Percentiles rank a stretch among this genome's conserved stretches.
Conservation (phyloP, 768 basidiomycete genomes). For the Suillus lakei region DNA sequence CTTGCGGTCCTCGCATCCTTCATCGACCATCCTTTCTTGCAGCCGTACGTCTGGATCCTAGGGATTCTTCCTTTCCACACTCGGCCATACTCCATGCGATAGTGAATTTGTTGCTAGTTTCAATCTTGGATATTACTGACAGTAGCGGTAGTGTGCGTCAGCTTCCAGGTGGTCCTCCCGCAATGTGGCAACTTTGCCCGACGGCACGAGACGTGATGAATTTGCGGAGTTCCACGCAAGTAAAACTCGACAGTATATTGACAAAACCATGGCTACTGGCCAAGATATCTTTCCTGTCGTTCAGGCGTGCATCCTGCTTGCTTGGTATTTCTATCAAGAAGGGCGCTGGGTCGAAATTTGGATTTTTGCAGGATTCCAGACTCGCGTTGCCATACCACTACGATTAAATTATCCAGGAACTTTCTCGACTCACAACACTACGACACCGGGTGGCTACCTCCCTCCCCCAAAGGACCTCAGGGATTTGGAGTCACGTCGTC, state of each 20-base stretch:
- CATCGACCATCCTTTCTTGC: slow-evolving; percentile 82
- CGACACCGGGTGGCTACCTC: slow-evolving; percentile 78
- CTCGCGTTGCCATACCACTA: slow-evolving; percentile 79
- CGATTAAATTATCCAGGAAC: slow-evolving; percentile 88
- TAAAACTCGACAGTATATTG: slow-evolving; percentile 87
- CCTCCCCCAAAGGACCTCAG: slow-evolving; percentile 76
- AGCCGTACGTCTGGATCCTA: slow-evolving; percentile 79
- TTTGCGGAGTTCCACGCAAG: slow-evolving; percentile 88
- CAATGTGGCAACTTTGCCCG: slow-evolving; percentile 65
- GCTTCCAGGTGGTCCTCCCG: slow-evolving; percentile 84
- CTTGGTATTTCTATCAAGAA: slow-evolving; percentile 92
- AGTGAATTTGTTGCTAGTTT: slow-evolving; percentile 44
- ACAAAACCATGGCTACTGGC: slow-evolving; percentile 88
- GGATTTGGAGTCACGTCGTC: slow-evolving; percentile 77
- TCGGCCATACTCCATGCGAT: slow-evolving; percentile 91
- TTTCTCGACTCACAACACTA: slow-evolving; percentile 67
- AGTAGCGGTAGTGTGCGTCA: slow-evolving; percentile 65
- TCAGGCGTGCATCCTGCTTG: slow-evolving; percentile 85
- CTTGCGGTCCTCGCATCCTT: slow-evolving; percentile 83
- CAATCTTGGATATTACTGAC: slow-evolving; percentile 17
- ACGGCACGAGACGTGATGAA: slow-evolving; percentile 79
- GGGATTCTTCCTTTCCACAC: slow-evolving; percentile 86
- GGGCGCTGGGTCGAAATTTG: slow-evolving; percentile 91
- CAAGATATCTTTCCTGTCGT: slow-evolving; percentile 86
- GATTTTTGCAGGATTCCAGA: slow-evolving; percentile 89